phyloP scores from a whole-genome alignment of 1,284 basidiomycete genomes.

The Thelephora terrestris region DNA sequence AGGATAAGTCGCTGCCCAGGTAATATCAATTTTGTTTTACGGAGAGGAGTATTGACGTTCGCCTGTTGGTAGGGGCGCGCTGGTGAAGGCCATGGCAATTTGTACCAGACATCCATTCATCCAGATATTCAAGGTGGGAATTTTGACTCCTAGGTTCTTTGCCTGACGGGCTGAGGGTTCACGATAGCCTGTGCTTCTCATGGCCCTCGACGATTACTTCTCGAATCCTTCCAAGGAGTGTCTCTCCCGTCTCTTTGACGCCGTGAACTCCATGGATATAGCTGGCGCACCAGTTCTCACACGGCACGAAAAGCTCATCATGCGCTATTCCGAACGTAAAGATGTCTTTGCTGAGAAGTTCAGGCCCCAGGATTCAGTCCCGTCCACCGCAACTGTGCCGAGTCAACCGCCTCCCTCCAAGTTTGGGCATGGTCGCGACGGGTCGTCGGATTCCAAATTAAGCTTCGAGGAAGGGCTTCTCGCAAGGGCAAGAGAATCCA shows the following conservation, averaged over 20 bases:
- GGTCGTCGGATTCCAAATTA: slow-evolving; percentile 49
- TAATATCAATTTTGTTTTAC: slow-evolving; percentile 23
- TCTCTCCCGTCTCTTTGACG: slow-evolving; percentile 81
- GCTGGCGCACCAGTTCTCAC: slow-evolving; percentile 68
- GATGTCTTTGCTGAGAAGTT: slow-evolving; percentile 88
- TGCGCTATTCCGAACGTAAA: slow-evolving; percentile 84
- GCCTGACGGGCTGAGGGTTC: neutral
- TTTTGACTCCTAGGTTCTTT: neutral
- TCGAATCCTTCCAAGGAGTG: slow-evolving; percentile 79
- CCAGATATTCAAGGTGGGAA: slow-evolving; percentile 86
- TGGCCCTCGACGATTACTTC: slow-evolving; percentile 96
- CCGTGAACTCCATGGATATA: slow-evolving; percentile 89
- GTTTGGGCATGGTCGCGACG: slow-evolving; percentile 35
- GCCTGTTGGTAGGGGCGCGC: slow-evolving; percentile 62
- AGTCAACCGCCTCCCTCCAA: neutral
- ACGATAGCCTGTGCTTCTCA: slow-evolving; percentile 75
- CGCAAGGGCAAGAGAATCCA: slow-evolving; percentile 30
- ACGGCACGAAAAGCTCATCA: slow-evolving; percentile 78
- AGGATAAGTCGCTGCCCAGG: slow-evolving; percentile 82
- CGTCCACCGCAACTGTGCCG: slow-evolving; percentile 10
- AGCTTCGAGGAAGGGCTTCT: slow-evolving; percentile 58
- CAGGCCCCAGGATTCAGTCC: slow-evolving; percentile 16
- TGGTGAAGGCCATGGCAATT: slow-evolving; percentile 94
- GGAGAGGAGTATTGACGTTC: neutral
- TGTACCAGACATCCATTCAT: slow-evolving; percentile 94